Evolutionary conservation across 768 basidiomycete species (phyloP).

Genomic region (Phlegmacium glaucopus): DNA sequence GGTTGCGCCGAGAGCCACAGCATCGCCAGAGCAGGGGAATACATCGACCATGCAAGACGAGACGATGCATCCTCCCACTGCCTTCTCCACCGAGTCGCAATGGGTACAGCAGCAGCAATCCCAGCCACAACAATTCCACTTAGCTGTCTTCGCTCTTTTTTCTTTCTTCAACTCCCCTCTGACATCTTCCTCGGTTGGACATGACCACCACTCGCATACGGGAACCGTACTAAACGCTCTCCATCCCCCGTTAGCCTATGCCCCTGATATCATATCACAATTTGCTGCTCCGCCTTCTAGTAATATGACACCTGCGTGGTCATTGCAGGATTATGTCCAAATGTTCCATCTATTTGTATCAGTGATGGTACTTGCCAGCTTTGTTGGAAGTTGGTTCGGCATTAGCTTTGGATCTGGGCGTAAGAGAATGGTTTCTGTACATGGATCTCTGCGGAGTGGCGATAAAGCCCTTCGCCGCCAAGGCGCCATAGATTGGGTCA

Average conservation of each 20-base stretch:
- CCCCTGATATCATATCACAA: slow-evolving; percentile 29
- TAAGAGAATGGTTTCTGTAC: slow-evolving; percentile 11
- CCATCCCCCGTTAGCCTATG: slow-evolving; percentile 28
- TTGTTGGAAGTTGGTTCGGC: slow-evolving; percentile 38
- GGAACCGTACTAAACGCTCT: slow-evolving; percentile 53
- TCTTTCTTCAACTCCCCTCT: slow-evolving; percentile 82
- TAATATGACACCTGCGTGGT: slow-evolving; percentile 27
- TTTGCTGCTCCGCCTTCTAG: slow-evolving; percentile 19
- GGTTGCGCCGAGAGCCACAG: slow-evolving; percentile 16
- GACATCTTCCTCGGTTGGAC: slow-evolving; percentile 35
- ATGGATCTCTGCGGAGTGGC: slow-evolving; percentile 3
- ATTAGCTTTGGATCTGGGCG: slow-evolving; percentile 14
- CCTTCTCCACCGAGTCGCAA: slow-evolving; percentile 4
- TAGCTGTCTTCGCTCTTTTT: slow-evolving; percentile 81
- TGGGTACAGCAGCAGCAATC: slow-evolving; percentile 22
- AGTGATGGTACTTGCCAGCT: slow-evolving; percentile 54
- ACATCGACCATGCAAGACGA: slow-evolving; percentile 14
- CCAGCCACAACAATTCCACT: slow-evolving; percentile 61
- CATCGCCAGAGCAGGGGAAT: slow-evolving; percentile 5
- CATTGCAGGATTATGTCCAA: slow-evolving; percentile 55
- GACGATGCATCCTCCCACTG: slow-evolving; percentile 10
- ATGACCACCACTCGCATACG: slow-evolving; percentile 45
- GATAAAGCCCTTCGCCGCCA: slow-evolving; percentile 1
- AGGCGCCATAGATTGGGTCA: slow-evolving; percentile 24
- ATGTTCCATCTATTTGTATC: slow-evolving; percentile 65